A percentile compares a stretch with the other conserved stretches of the same genome.
phyloP scores from a whole-genome alignment of 176 grass and related monocot genomes.

The Alopecurus myosuroides region DNA sequence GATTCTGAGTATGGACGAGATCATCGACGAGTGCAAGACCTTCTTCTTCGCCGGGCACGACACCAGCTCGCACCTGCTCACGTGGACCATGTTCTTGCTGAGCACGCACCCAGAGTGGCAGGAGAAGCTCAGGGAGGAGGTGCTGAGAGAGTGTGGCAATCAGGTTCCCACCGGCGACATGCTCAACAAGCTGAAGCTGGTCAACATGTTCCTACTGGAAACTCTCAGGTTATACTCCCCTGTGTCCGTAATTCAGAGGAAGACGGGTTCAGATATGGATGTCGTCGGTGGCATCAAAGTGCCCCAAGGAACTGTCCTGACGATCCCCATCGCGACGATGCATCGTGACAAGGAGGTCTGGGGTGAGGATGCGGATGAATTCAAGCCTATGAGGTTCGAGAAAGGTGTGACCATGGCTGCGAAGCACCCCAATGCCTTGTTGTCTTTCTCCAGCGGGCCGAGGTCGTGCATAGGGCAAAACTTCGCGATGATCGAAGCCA shows the following conservation, averaged over 20 bases:
- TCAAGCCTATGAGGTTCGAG: conserved; percentile 43
- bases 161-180: conserved; percentile 10
- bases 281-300: conserved; percentile 26
- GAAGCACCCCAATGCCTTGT: conserved; percentile 31
- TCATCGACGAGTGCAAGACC: conserved; percentile 61
- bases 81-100: conserved; percentile 44
- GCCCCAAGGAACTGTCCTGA: not conserved
- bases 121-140: conserved; percentile 42
- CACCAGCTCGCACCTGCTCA: conserved; percentile 44
- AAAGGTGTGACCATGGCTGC: conserved; percentile 31
- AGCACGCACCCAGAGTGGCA: conserved; percentile 51
- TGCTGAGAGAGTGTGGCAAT: conserved; percentile 17
- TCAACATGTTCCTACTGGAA: conserved; percentile 40
- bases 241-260: not conserved
- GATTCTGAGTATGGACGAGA: conserved; percentile 45
- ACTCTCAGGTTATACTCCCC: conserved; percentile 25
- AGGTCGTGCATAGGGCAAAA: conserved; percentile 51
- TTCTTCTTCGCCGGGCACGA: conserved; percentile 62
- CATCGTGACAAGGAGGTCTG: conserved; percentile 42
- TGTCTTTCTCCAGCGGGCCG: conserved; percentile 35
- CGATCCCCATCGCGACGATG: conserved; percentile 16
- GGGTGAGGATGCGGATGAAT: conserved; percentile 37
- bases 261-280: not conserved
- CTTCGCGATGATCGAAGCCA: conserved; percentile 50
- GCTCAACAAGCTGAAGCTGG: conserved; percentile 18